A percentile compares a stretch with the other conserved stretches of the same genome.
Conservation (phyloP, 2,329 filamentous ascomycete species). For the Trichoderma simmonsii region DNA sequence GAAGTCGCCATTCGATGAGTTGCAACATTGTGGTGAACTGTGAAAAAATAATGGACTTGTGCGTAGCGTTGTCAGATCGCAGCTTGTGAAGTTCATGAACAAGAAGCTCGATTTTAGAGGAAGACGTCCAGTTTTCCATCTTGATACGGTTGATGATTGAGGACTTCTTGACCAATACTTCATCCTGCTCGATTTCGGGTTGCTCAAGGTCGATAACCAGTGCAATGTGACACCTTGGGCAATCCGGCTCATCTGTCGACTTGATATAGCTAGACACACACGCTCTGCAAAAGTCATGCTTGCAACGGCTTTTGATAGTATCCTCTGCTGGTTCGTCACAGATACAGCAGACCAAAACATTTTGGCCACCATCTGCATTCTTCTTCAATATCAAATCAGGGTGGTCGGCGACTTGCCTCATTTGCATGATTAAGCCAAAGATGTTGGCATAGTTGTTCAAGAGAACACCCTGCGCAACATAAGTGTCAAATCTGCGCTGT, state of each 20-base stretch:
- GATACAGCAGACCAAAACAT: constrained; percentile 86
- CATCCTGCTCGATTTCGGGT: constrained; percentile 90
- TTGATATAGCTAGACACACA: constrained; percentile 57
- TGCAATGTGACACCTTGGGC: constrained; percentile 86
- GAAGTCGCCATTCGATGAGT: constrained; percentile 93
- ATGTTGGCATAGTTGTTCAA: constrained; percentile 99
- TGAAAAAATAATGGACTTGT: constrained; percentile 97
- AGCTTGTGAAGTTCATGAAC: constrained; percentile 92
- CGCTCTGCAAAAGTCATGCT: constrained; percentile 64
- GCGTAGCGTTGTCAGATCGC: constrained; percentile 84
- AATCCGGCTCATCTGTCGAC: constrained; percentile 74
- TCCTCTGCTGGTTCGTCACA: constrained; percentile 97
- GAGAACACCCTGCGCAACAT: constrained; percentile 89
- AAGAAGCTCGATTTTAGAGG: constrained; percentile 95
- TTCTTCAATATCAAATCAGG: constrained; percentile 92
- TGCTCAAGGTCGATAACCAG: constrained; percentile 91
- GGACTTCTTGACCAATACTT: constrained; percentile 81
- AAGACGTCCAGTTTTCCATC: constrained; percentile 98
- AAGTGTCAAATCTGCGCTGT: constrained; percentile 87
- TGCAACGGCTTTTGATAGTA: constrained; percentile 85
- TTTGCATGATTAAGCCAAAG: constrained; percentile 98
- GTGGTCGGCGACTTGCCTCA: constrained; percentile 96
- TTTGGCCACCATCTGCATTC: constrained; percentile 79
- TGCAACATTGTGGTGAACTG: constrained; percentile 98
- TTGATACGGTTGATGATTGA: constrained; percentile 98